A percentile compares a stretch with the other conserved stretches of the same genome.
These are phyloP conservation scores for Macadamia integrifolia DNA, from an alignment of 164 flowering plant species.

Conservation along the genomic window DNA sequence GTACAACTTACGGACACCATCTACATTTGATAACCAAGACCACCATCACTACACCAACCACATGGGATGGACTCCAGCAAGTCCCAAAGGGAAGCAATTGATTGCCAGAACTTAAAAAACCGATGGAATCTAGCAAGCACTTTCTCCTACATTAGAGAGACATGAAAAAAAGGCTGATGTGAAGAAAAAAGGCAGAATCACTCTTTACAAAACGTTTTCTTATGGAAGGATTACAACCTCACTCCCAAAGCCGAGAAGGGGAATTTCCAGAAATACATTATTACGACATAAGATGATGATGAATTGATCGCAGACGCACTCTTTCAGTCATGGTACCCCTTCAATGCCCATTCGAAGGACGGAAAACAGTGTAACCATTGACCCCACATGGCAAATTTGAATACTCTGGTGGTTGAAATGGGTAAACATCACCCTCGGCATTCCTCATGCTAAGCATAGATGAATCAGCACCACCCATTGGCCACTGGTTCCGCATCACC, in stretches of 20 bases:
- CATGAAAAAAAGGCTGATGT: background rate
- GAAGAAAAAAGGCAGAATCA: background rate
- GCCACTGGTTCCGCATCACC: conserved; percentile 63
- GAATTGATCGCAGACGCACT: conserved; percentile 5
- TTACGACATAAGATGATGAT: conserved; percentile 19
- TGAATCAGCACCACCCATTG: conserved; percentile 38
- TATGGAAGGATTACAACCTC: background rate
- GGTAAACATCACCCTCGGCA: conserved; percentile 42
- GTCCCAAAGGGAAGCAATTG: no score
- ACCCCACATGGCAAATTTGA: conserved; percentile 45
- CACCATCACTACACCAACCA: no score
- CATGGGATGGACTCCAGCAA: no score
- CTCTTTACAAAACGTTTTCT: background rate
- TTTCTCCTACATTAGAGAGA: no score
- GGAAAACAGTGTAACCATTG: conserved; percentile 57
- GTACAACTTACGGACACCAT: no score
- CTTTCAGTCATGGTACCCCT: background rate
- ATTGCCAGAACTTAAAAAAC: no score
- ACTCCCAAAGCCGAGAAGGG: background rate
- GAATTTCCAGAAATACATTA: conserved; percentile 30
- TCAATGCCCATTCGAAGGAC: conserved; percentile 70
- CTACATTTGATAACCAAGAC: no score
- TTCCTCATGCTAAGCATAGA: conserved; percentile 38
- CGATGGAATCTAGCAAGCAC: background rate
- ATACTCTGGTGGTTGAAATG: conserved; percentile 48